Evolutionary conservation across 192 early-diverging fungal genomes (phyloP).

Genomic region (Helicostylum pulchrum): DNA sequence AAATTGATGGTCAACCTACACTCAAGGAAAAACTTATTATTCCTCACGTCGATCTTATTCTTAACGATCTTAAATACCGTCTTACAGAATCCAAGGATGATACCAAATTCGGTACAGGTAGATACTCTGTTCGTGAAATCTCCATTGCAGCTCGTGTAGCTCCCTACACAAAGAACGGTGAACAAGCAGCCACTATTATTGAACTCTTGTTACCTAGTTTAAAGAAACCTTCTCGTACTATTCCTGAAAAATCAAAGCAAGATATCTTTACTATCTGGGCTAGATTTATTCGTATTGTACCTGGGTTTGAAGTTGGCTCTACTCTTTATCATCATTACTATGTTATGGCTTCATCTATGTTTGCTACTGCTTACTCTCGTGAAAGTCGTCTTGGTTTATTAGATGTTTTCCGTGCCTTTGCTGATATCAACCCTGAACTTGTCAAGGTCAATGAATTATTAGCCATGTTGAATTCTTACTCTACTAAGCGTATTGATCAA

Average conservation of each 20-base stretch:
- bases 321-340: constrained; percentile 60
- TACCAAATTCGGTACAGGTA: constrained; percentile 49
- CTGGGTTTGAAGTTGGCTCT: constrained; percentile 37
- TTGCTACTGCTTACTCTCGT: constrained; percentile 61
- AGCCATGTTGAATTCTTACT: constrained; percentile 78
- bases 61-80: constrained; percentile 57
- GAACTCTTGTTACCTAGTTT: constrained; percentile 83
- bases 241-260: constrained; percentile 79
- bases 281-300: constrained; percentile 78
- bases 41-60: constrained; percentile 52
- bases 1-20: constrained; percentile 30
- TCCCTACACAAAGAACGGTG: constrained; percentile 63
- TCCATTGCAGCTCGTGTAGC: constrained; percentile 77
- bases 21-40: constrained; percentile 48
- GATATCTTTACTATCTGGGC: constrained; percentile 80
- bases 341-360: constrained; percentile 62
- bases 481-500: constrained; percentile 71
- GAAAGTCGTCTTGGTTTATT: constrained; percentile 64
- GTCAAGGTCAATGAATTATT: constrained; percentile 53
- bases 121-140: constrained; percentile 68
- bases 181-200: constrained; percentile 65
- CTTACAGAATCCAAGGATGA: constrained; percentile 44
- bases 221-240: constrained; percentile 60
- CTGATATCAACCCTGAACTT: constrained; percentile 54
- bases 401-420: constrained; percentile 61